Evolutionary conservation across 2,329 filamentous ascomycete species (phyloP), one percentile per base, ranked within the genome.

Genomic region (Xylaria sp.): DNA sequence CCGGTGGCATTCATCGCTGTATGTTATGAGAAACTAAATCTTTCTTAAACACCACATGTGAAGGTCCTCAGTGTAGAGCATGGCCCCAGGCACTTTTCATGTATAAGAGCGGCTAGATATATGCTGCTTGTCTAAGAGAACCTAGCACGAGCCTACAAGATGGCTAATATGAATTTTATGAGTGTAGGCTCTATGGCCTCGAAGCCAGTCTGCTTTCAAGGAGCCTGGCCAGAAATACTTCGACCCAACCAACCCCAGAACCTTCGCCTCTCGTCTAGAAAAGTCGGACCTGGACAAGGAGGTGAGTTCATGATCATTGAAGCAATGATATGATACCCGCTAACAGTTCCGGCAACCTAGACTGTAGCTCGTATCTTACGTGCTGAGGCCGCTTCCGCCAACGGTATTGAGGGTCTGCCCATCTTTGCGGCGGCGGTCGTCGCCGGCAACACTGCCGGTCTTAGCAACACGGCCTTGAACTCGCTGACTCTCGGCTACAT

Each of bases 391-490:
- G 73, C 72, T n/a, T 63, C 65, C 21, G 66, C 75, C 5, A 78
- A 78, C 42, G 76, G 68, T 25, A 72, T 78, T 58, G 77, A 78
- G 66, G 74, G 71, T n/a, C 73, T 78, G 29, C 74, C 75, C 47
- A 51, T 78, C 27, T 78, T 72, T 68, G 76, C 76, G 5, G 77
- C 77, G 1, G 76, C 74, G 32, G 69, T 78, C 21, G 72, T 75
- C 21, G 76, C 75, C 2, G 77, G 74, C 6, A 77, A 78, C 61
- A 65, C 72, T 8, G 73, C 71, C 3, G 71, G 71, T 16, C 57
- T 78, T 3, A 60, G 73, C 53, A 54, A 63, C 21, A 29, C 21
- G 6, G 69, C 66, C 37, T 21, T 78, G 44, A 77, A 78, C 64
- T 29, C 58, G 42, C 63, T 76, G 10, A 65, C 72, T 29, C 25